Base-by-base conservation (phyloP, 202 grass and related monocot species). In the Zizania palustris region DNA sequence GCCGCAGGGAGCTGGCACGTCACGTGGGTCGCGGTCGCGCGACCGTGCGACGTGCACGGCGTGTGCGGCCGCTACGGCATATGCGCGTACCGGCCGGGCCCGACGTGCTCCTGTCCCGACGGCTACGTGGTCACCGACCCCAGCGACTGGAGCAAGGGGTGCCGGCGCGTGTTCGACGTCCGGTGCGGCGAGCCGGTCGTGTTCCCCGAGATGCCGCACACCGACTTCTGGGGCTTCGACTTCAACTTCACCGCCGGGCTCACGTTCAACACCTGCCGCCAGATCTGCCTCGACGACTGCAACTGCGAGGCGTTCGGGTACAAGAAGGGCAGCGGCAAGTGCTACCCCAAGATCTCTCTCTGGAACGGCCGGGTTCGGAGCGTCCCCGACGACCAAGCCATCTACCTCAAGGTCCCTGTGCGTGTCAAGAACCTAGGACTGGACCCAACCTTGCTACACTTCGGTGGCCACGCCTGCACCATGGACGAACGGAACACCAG, bases 241-340 rank as follows among this genome's bases (percentile, higher is more conserved):
- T 66, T 80, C 38, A 89, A 91, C 74, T 92, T 71, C 76, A 89
- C 84, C 10, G 0, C 3, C 0, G n/a, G 4, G 2, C 4, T 91
- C 22, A 73, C 86, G 9, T 75, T 80, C 1, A 34, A 42, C 5
- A 50, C 43, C 19, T 91, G 92, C 83, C 65, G 60, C 54, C 60
- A 80, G 20, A 76, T 87, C 0, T 96, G 92, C 67, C 41, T 82
- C n/a, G 41, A 69, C 5, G 86, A 89, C 80, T 88, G 83, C 72
- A 42, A 77, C 46, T 96, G 92, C 80, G 39, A 89, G 83, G 86
- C 86, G 11, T 96, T 94, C 64, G 84, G 73, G 0, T 91, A 96
- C 59, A 85, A 57, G 61, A 9, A 9, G 38, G 81, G 86, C 56
- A 4, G 0, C 5, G 92, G 92, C 4, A 2, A 63, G 20, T 96